These are phyloP conservation scores for Zychaea mexicana DNA, from an alignment of 371 early-diverging fungal genomes.

Conservation along the genomic window DNA sequence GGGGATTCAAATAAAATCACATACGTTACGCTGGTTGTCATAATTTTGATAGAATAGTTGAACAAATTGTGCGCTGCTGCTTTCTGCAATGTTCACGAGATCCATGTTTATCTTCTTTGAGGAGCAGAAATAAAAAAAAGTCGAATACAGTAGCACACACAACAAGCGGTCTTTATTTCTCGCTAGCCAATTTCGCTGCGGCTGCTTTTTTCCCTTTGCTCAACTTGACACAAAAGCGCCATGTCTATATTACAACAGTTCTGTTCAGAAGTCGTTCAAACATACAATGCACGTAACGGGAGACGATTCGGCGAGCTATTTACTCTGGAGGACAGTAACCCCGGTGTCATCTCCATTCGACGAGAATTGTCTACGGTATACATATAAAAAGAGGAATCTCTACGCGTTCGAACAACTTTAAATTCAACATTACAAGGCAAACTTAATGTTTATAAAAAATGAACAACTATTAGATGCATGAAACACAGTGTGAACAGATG, in stretches of 20 bases:
- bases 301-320: background rate
- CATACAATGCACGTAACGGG: background rate
- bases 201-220: background rate
- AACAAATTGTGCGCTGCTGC: conserved; percentile 64
- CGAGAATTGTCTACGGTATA: background rate
- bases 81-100: conserved; percentile 33
- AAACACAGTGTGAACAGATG: background rate
- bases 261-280: background rate
- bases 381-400: background rate
- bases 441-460: background rate
- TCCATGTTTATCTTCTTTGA: conserved; percentile 43
- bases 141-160: no score
- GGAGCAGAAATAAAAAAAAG: no score
- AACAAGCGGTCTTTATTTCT: background rate
- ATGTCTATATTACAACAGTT: background rate
- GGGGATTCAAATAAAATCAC: background rate
- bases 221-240: background rate
- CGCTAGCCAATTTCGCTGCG: no score
- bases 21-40: conserved; percentile 67
- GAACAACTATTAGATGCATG: background rate
- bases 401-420: conserved; percentile 1
- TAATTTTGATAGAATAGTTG: conserved; percentile 63
- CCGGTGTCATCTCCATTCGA: background rate
- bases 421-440: no score
- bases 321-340: background rate